Percentiles rank a stretch among this genome's conserved stretches.
phyloP scores from a whole-genome alignment of 1,284 basidiomycete genomes.

The Naganishia liquefaciens region DNA sequence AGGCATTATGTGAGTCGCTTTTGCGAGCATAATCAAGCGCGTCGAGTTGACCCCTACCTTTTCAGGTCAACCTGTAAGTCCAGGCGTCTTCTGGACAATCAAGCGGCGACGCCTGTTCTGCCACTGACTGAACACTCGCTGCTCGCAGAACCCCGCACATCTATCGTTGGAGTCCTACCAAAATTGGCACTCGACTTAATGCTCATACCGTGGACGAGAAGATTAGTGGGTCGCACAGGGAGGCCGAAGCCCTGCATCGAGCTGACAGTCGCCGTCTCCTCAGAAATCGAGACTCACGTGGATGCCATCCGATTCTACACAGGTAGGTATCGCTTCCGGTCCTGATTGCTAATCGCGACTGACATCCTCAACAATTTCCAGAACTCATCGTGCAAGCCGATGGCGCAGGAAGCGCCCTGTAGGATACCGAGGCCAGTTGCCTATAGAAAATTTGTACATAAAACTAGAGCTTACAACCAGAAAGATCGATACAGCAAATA shows the following conservation, averaged over 20 bases:
- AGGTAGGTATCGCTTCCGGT: not conserved
- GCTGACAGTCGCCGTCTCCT: not conserved
- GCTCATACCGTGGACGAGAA: slow-evolving; percentile 32
- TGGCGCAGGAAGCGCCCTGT: slow-evolving; percentile 6
- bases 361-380: not conserved
- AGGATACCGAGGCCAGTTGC: not conserved
- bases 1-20: slow-evolving; percentile 24
- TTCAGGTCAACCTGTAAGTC: slow-evolving; percentile 23
- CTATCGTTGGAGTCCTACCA: slow-evolving; percentile 30
- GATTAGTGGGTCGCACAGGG: slow-evolving; percentile 21
- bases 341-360: no score
- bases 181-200: slow-evolving; percentile 22
- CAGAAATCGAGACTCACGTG: slow-evolving; percentile 30
- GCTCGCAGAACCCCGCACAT: slow-evolving; percentile 17
- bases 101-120: not conserved
- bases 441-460: not conserved
- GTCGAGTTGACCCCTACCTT: not conserved
- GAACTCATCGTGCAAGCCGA: slow-evolving; percentile 31
- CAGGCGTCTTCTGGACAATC: not conserved
- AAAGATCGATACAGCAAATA: slow-evolving; percentile 8
- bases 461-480: slow-evolving; percentile 19
- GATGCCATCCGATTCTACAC: slow-evolving; percentile 32
- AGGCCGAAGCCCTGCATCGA: not conserved
- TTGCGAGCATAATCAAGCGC: not conserved
- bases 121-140: not conserved